Base-by-base conservation (phyloP, 305 asterid species). In the Fraxinus platypoda region DNA sequence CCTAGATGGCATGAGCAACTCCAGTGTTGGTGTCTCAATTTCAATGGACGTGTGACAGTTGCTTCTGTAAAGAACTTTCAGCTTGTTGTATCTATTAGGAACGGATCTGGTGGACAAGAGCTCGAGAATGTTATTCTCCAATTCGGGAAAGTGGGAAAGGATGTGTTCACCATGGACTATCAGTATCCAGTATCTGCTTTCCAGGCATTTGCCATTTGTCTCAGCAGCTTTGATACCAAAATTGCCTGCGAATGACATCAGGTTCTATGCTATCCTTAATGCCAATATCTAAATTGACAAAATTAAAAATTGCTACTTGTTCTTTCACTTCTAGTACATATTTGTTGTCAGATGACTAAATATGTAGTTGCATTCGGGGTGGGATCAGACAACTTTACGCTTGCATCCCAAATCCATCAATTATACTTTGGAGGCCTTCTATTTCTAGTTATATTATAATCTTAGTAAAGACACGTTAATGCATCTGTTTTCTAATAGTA, bases 1-100 rank as follows among this genome's bases (percentile, higher is more conserved):
- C 99, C 99, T 11, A 87, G 99, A 84, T 95, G 99, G 99, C 99
- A 95, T 15, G 99, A 95, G 81, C 99, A 95, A 78, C 99, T 95
- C 80, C 99, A 95, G 46, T 95, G 99, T 87, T 95, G 98, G 98
- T 95, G 98, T 76, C 95, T 95, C 62, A 95, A 95, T 91, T 95
- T 95, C 84, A 92, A 91, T 70, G 98, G 98, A 37, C 92, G 98
- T 0, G 99, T 95, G 13, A 95, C 99, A 0, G 99, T 95, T 13
- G 99, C 99, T 75, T 95, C 99, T 0, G 98, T 95, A 1, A 95
- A 93, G 87, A 95, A 95, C 90, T 95, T 95, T 75, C 98, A 95
- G 90, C 91, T 95, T 17, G 97, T 92, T 52, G 98, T 97, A 21
- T 86, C 97, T 13, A 28, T 83, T 15, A 91, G 88, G 72, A 85